These are phyloP conservation scores for Pichia pseudocactophila DNA, from an alignment of 805 yeast species.

Conservation along the genomic window DNA sequence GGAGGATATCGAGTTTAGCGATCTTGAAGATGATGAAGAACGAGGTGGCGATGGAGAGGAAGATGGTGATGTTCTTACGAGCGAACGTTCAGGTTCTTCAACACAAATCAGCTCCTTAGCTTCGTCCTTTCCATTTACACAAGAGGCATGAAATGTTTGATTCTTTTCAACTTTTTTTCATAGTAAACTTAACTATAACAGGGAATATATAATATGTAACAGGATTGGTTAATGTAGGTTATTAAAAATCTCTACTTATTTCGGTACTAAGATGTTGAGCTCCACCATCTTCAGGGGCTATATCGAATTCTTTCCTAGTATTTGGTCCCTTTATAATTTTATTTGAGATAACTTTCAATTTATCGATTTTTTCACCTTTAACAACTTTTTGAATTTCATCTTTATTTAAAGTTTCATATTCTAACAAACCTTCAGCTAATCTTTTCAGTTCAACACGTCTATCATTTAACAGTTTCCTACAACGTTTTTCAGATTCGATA, in stretches of 20 bases:
- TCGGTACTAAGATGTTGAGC: constrained; percentile 5
- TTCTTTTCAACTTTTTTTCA: background rate
- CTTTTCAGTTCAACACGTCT: constrained; percentile 67
- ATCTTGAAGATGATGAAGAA: constrained; percentile 7
- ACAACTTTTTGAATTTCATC: constrained; percentile 86
- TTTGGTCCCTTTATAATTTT: constrained; percentile 51
- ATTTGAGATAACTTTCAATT: constrained; percentile 62
- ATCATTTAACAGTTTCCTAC: constrained; percentile 56
- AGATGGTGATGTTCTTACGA: background rate
- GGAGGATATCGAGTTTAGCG: constrained; percentile 8
- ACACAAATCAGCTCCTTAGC: constrained; percentile 9
- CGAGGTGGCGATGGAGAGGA: background rate
- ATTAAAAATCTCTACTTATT: constrained; percentile 1
- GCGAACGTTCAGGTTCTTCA: background rate
- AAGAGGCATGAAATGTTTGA: background rate
- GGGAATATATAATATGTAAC: constrained; percentile 2
- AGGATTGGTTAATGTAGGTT: background rate
- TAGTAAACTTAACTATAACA: no score
- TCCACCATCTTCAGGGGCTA: constrained; percentile 26
- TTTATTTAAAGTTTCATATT: constrained; percentile 88
- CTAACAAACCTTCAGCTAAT: constrained; percentile 86
- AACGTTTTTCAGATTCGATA: constrained; percentile 69
- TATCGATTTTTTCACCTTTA: constrained; percentile 65
- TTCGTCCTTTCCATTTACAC: constrained; percentile 10
- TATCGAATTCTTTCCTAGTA: constrained; percentile 26